Conservation (phyloP, 106 monocot species). For the Gastrodia elata region DNA sequence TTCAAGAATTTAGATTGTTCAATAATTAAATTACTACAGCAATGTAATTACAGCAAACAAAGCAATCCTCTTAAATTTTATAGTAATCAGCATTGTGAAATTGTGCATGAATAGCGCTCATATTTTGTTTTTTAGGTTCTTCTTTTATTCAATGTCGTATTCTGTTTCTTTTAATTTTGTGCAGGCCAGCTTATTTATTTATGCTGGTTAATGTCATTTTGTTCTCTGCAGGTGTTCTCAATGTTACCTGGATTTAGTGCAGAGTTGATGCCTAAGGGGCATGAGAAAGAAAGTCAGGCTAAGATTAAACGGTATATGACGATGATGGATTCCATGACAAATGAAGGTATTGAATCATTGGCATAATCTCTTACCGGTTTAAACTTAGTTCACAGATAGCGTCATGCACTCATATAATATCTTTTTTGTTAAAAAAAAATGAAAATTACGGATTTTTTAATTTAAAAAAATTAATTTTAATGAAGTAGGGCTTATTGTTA, state of each 20-base stretch:
- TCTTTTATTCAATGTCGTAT: not conserved
- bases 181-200: not conserved
- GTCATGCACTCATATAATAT: too few relatives aligned
- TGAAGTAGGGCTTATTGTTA: too few relatives aligned
- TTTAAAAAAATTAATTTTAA: too few relatives aligned
- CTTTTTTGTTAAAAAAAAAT: too few relatives aligned
- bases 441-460: too few relatives aligned
- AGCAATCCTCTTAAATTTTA: too few relatives aligned
- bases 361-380: not conserved
- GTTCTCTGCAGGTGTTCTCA: conserved; percentile 63
- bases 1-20: too few relatives aligned
- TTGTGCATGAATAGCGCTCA: not conserved
- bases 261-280: conserved; percentile 92
- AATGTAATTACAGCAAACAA: too few relatives aligned
- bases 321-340: conserved; percentile 99
- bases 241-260: conserved; percentile 94
- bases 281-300: conserved; percentile 95
- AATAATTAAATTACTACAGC: too few relatives aligned
- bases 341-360: conserved; percentile 49
- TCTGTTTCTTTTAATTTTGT: too few relatives aligned
- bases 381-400: too few relatives aligned
- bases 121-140: not conserved
- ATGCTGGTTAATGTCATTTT: not conserved
- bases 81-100: not conserved
- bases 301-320: conserved; percentile 97